These are phyloP conservation scores for Fraxinus pennsylvanica DNA, from an alignment of 257 asterid species.

Conservation along the genomic window DNA sequence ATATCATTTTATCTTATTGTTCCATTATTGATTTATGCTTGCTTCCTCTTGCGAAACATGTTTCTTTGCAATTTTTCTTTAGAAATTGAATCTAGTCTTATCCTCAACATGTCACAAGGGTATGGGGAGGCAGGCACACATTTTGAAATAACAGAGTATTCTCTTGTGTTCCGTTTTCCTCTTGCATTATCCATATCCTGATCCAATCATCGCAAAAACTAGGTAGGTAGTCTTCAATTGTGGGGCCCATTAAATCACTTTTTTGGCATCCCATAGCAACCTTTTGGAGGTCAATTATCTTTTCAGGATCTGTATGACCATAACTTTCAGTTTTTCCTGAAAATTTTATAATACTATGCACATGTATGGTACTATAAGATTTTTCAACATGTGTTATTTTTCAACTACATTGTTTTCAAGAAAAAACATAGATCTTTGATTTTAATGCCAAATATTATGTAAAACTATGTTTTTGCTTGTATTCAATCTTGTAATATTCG, in stretches of 20 bases:
- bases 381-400: not conserved
- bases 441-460: not conserved
- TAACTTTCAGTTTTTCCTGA: not conserved
- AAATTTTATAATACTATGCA: not conserved
- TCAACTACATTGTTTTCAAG: not conserved
- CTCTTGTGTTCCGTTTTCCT: conserved; percentile 31
- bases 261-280: conserved; percentile 18
- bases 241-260: conserved; percentile 29
- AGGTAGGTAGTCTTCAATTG: conserved; percentile 31
- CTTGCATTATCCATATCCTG: conserved; percentile 37
- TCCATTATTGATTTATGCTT: conserved; percentile 29
- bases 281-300: conserved; percentile 14
- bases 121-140: conserved; percentile 61
- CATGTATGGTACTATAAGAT: not conserved
- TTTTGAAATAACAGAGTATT: conserved; percentile 34
- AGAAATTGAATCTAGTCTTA: conserved; percentile 44
- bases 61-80: conserved; percentile 29
- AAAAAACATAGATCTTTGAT: no score
- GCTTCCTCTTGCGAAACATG: conserved; percentile 55
- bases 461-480: not conserved
- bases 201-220: conserved; percentile 26
- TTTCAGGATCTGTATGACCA: conserved; percentile 14
- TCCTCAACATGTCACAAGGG: conserved; percentile 43
- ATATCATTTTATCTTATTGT: conserved; percentile 22
- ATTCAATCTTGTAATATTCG: no score